These are phyloP conservation scores for Russula griseocarnosa DNA, from an alignment of 768 basidiomycete species.

Conservation along the genomic window DNA sequence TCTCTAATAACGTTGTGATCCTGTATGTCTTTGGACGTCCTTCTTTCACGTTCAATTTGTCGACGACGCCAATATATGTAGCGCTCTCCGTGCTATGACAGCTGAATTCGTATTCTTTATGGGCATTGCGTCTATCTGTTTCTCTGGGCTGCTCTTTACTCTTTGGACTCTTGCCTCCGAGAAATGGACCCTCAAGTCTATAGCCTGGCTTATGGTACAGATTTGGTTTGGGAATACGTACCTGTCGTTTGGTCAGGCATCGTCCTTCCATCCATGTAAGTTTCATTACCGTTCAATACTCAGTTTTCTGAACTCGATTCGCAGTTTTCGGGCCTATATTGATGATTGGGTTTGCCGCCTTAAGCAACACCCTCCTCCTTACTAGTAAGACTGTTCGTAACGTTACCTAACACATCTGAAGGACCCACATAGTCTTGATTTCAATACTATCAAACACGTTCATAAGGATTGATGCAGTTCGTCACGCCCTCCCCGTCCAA, in stretches of 20 bases:
- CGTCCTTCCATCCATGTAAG: constrained; percentile 41
- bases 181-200: constrained; percentile 45
- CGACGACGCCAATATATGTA: constrained; percentile 31
- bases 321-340: constrained; percentile 66
- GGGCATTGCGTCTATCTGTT: constrained; percentile 69
- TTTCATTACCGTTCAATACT: background rate
- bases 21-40: constrained; percentile 45
- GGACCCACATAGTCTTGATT: constrained; percentile 53
- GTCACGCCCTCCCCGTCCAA: constrained; percentile 26
- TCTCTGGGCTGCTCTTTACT: constrained; percentile 68
- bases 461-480: constrained; percentile 62
- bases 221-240: constrained; percentile 84
- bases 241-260: constrained; percentile 45
- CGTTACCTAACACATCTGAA: constrained; percentile 12
- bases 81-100: constrained; percentile 79
- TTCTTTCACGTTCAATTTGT: background rate
- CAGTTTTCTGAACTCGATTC: constrained; percentile 4
- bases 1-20: constrained; percentile 74
- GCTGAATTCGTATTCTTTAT: constrained; percentile 77
- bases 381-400: constrained; percentile 56
- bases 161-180: constrained; percentile 48
- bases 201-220: constrained; percentile 81
- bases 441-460: constrained; percentile 91
- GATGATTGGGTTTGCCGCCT: constrained; percentile 75
- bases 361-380: constrained; percentile 73